phyloP scores from a whole-genome alignment of 768 basidiomycete genomes.

The Suillus hirtellus region DNA sequence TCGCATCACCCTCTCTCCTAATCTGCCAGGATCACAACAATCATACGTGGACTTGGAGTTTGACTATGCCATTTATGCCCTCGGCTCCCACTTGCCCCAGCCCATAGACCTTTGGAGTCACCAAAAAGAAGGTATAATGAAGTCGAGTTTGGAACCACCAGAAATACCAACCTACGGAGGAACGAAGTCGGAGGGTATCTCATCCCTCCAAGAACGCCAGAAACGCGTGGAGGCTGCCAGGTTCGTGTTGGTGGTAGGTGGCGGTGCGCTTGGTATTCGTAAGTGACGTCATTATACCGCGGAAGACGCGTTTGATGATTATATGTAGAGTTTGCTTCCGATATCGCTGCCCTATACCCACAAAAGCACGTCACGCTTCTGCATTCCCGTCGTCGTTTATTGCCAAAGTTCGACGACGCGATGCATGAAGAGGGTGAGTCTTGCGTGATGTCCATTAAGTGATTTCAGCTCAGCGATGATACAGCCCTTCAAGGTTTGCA shows the following conservation, averaged over 20 bases:
- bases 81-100: slow-evolving; percentile 56
- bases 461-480: not conserved
- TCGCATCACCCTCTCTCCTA: slow-evolving; percentile 31
- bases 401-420: slow-evolving; percentile 48
- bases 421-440: slow-evolving; percentile 55
- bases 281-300: slow-evolving; percentile 21
- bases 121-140: not conserved
- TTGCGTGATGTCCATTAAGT: not conserved
- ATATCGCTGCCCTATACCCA: slow-evolving; percentile 57
- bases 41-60: slow-evolving; percentile 38
- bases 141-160: not conserved
- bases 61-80: slow-evolving; percentile 61
- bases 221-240: slow-evolving; percentile 43
- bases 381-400: slow-evolving; percentile 55
- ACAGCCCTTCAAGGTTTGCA: slow-evolving; percentile 42
- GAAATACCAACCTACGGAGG: slow-evolving; percentile 35
- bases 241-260: slow-evolving; percentile 66
- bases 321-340: slow-evolving; percentile 58
- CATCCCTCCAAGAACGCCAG: slow-evolving; percentile 55
- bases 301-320: not conserved
- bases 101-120: slow-evolving; percentile 57
- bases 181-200: slow-evolving; percentile 48
- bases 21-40: slow-evolving; percentile 11
- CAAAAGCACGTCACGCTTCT: slow-evolving; percentile 56
- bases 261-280: slow-evolving; percentile 76